Percentiles rank a stretch among this genome's conserved stretches.
Evolutionary conservation across 306 rosid species (phyloP).

Genomic region (Ziziphus jujuba): DNA sequence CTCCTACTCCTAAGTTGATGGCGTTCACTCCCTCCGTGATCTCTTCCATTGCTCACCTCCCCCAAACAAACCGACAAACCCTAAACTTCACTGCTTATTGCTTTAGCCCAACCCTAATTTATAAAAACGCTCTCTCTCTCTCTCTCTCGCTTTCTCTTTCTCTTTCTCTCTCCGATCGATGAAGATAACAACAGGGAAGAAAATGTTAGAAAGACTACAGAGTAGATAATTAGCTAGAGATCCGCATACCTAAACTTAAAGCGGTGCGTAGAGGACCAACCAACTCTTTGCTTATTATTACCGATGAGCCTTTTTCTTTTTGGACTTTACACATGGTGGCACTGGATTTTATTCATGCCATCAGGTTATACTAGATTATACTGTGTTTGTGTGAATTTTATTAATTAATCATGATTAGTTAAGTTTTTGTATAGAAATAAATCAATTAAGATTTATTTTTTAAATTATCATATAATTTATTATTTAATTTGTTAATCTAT

Average conservation of each 20-base stretch:
- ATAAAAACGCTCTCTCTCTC: too few species aligned
- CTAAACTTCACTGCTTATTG: constrained; percentile 31
- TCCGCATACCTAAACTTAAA: neutral
- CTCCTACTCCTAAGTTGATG: constrained; percentile 37
- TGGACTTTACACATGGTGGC: too few species aligned
- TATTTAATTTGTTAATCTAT: too few species aligned
- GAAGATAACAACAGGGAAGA: neutral
- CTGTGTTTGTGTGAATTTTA: too few species aligned
- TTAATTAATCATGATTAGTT: too few species aligned
- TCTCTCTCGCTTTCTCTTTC: too few species aligned
- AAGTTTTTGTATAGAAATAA: too few species aligned
- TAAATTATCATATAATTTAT: too few species aligned
- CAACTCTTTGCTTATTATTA: neutral
- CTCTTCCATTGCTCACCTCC: constrained; percentile 43
- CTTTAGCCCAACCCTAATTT: constrained; percentile 7
- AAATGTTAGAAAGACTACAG: neutral
- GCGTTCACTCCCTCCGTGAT: constrained; percentile 56
- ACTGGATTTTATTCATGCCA: too few species aligned
- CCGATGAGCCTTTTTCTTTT: neutral
- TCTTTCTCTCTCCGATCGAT: neutral
- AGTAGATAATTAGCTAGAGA: neutral
- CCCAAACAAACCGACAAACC: neutral
- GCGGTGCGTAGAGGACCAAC: neutral
- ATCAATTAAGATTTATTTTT: too few species aligned
- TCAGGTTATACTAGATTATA: too few species aligned